phyloP scores from a whole-genome alignment of 2,329 filamentous ascomycete genomes.

The Coniochaeta sp. region DNA sequence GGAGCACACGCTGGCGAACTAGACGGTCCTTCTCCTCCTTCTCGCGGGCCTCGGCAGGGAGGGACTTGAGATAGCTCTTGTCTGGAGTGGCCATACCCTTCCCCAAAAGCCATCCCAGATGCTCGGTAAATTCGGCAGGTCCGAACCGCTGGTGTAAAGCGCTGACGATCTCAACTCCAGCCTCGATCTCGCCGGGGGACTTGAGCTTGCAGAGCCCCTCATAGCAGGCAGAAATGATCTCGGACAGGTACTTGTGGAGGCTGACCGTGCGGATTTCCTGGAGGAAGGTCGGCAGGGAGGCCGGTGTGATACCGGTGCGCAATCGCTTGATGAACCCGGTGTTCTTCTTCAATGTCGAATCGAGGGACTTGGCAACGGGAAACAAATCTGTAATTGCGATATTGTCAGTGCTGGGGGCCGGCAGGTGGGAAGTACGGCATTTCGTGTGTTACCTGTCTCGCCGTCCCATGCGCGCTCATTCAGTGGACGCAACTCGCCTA shows the following conservation, averaged over 20 bases:
- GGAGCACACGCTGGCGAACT: slow-evolving; percentile 72
- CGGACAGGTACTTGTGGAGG: slow-evolving; percentile 91
- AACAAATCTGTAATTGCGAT: slow-evolving; percentile 59
- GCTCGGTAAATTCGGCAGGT: slow-evolving; percentile 80
- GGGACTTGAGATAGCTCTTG: slow-evolving; percentile 69
- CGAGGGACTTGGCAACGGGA: slow-evolving; percentile 68
- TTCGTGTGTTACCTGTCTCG: slow-evolving; percentile 59
- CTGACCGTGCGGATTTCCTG: slow-evolving; percentile 87
- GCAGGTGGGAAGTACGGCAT: neutral
- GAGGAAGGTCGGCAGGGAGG: slow-evolving; percentile 75
- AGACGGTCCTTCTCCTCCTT: slow-evolving; percentile 94
- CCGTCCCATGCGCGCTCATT: slow-evolving; percentile 86
- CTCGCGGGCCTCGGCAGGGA: slow-evolving; percentile 77
- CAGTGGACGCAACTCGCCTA: slow-evolving; percentile 84
- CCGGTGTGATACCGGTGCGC: slow-evolving; percentile 76
- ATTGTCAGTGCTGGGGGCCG: slow-evolving; percentile 6
- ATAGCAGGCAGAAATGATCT: slow-evolving; percentile 93
- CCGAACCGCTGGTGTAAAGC: slow-evolving; percentile 95
- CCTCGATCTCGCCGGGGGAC: slow-evolving; percentile 82
- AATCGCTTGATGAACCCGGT: slow-evolving; percentile 96
- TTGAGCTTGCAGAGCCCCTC: slow-evolving; percentile 91
- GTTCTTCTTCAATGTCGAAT: slow-evolving; percentile 96
- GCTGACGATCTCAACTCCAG: slow-evolving; percentile 86
- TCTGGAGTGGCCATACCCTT: slow-evolving; percentile 88
- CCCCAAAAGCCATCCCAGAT: slow-evolving; percentile 86